Percentiles rank a stretch among this genome's conserved stretches.
Conservation (phyloP, 2,329 filamentous ascomycete genomes). For the Ophidiomyces ophidiicola region DNA sequence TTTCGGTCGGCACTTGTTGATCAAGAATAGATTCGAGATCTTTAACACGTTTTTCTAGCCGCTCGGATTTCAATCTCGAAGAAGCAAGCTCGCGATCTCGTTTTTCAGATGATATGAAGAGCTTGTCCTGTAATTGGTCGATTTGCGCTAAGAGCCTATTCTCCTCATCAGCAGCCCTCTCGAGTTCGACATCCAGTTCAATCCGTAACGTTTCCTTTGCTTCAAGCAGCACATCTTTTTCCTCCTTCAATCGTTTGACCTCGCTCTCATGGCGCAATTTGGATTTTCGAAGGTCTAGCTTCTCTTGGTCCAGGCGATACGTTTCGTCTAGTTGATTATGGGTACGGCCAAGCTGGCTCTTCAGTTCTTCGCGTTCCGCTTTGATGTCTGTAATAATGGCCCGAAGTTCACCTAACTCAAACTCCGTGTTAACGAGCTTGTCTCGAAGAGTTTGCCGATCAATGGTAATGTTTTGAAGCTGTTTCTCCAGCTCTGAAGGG, state of each 20-base stretch:
- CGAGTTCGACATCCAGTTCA: slow-evolving; percentile 54
- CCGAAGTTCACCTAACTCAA: slow-evolving; percentile 49
- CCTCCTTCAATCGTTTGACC: slow-evolving; percentile 51
- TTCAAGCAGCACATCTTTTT: slow-evolving; percentile 46
- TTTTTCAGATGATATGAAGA: slow-evolving; percentile 29
- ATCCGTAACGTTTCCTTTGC: slow-evolving; percentile 49
- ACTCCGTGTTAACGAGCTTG: slow-evolving; percentile 46
- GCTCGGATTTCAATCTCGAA: slow-evolving; percentile 50
- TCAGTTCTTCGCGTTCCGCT: slow-evolving; percentile 55
- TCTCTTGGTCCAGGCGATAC: slow-evolving; percentile 54
- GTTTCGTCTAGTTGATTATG: slow-evolving; percentile 47
- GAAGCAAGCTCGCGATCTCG: slow-evolving; percentile 38
- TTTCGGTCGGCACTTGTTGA: slow-evolving; percentile 38
- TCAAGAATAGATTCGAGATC: slow-evolving; percentile 43
- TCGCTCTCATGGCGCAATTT: slow-evolving; percentile 58
- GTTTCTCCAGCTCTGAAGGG: slow-evolving; percentile 46
- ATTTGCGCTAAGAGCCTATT: slow-evolving; percentile 43
- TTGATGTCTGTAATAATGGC: slow-evolving; percentile 46
- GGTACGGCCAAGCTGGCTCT: slow-evolving; percentile 45
- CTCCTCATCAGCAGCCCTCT: slow-evolving; percentile 54
- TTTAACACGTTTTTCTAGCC: slow-evolving; percentile 47
- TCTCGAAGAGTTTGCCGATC: slow-evolving; percentile 55
- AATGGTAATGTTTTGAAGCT: slow-evolving; percentile 44
- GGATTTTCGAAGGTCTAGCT: slow-evolving; percentile 54
- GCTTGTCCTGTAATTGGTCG: slow-evolving; percentile 41